phyloP scores from a whole-genome alignment of 441 rosid species.

The Pelargonium cotyledonis region DNA sequence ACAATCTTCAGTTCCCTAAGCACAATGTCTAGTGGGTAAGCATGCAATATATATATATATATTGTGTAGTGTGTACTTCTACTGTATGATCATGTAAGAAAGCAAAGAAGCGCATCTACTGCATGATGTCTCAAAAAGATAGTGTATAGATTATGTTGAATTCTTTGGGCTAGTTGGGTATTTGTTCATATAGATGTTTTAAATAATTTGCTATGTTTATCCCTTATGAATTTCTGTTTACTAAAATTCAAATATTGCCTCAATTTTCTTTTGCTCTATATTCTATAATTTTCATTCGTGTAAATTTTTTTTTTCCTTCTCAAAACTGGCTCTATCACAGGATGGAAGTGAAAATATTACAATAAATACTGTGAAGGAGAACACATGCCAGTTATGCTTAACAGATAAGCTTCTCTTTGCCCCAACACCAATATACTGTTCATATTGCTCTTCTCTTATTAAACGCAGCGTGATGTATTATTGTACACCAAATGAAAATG shows the following conservation, averaged over 20 bases:
- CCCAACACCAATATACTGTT: constrained; percentile 96
- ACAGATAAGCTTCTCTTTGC: constrained; percentile 99
- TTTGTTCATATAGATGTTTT: too few species aligned
- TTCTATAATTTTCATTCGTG: too few species aligned
- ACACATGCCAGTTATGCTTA: constrained; percentile 97
- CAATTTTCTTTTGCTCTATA: too few species aligned
- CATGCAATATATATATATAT: background rate
- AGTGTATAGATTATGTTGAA: too few species aligned
- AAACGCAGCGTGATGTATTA: constrained; percentile 96
- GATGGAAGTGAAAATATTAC: background rate
- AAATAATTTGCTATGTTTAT: background rate
- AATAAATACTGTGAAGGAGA: constrained; percentile 72
- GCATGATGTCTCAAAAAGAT: too few species aligned
- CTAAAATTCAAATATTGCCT: too few species aligned
- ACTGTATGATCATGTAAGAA: too few species aligned
- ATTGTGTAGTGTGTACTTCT: too few species aligned
- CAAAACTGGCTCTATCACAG: background rate
- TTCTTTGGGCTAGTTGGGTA: too few species aligned
- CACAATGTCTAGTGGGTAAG: background rate
- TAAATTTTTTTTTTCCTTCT: background rate
- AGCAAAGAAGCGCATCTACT: too few species aligned
- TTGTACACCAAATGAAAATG: constrained; percentile 80
- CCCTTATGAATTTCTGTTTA: too few species aligned
- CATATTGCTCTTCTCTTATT: constrained; percentile 88
- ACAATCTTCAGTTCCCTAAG: background rate